Base-by-base conservation (phyloP, 73 alveolate species). In the Paramecium primaurelia region DNA sequence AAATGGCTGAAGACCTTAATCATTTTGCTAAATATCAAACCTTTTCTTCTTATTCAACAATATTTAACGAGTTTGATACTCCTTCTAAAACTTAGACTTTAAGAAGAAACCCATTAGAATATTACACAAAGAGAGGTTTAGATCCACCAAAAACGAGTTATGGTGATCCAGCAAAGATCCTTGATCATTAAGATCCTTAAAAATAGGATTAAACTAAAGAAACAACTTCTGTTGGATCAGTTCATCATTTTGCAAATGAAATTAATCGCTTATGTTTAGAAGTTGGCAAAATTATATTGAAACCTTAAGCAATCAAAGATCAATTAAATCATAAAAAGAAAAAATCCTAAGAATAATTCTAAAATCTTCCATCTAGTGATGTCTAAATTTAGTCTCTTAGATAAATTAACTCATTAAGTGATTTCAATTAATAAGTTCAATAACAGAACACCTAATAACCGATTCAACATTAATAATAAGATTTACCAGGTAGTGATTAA, bases 1-100 rank as follows among this genome's bases (percentile, higher is more conserved):
- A 32, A 32, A 68, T 68, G 88, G 58, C 18, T 16, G 88, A 75
- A 26, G 49, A 75, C 68, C 88, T 75, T 26, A 75, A 75, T 75
- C 49, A 75, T 32, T 75, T 75, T 37, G 36, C 88, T 34, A 12
- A 37, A 36, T 75, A 75, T 37, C 49, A 37, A 22, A 75, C 28
- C 34, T 75, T 37, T 45, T 34, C 88, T n/a, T 14, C 88, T 2
- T 75, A 75, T 40, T 8, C 42, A 22, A 37, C 42, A n/a, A 36
- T 34, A 75, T 36, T 5, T 37, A 37, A 37, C 20, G 88, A 37
- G 11, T 3, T 54, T 7, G 42, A 54, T 22, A 18, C 69, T 54
- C 36, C 30, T 16, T 54, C 69, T 34, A n/a, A 54, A 54, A 54
- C 34, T 18, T 54, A 54, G 22, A 12, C 38, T 37, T 75, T 22